Evolutionary conservation across 495 filamentous ascomycete species (phyloP).

Genomic region (Trichoderma reesei): DNA sequence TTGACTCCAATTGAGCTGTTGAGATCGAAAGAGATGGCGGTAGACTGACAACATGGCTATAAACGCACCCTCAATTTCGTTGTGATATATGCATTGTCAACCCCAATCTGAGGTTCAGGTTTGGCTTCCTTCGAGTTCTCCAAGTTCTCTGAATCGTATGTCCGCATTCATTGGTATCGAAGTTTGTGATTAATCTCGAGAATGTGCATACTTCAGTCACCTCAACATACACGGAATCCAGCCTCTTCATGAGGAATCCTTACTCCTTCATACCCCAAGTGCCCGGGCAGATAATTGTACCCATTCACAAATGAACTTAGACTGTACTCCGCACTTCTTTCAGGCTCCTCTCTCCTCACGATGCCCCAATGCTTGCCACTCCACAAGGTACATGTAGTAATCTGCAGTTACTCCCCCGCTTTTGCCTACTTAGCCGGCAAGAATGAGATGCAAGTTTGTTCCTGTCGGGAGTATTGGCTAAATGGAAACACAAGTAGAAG

Average conservation of each 20-base stretch:
- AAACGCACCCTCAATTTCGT: neutral
- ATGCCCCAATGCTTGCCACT: neutral
- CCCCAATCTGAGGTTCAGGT: too few species aligned
- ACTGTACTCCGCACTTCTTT: neutral
- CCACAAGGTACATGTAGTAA: neutral
- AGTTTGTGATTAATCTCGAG: too few species aligned
- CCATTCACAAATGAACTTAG: too few species aligned
- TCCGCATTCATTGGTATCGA: too few species aligned
- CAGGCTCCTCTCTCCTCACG: neutral
- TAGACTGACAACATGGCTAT: neutral
- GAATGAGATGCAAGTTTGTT: neutral
- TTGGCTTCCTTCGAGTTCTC: too few species aligned
- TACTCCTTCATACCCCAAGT: too few species aligned
- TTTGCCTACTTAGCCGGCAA: conserved; percentile 4
- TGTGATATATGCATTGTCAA: too few species aligned
- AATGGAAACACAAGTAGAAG: neutral
- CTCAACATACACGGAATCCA: too few species aligned
- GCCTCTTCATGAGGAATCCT: too few species aligned
- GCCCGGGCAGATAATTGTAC: too few species aligned
- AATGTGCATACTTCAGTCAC: too few species aligned
- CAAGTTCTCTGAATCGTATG: too few species aligned
- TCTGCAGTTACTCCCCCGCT: neutral
- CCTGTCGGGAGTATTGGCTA: neutral
- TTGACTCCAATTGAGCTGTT: neutral
- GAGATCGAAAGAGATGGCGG: neutral